Evolutionary conservation across 306 rosid genomes (phyloP), one percentile per base, ranked within the genome.

Genomic region (Acacia acuminata): DNA sequence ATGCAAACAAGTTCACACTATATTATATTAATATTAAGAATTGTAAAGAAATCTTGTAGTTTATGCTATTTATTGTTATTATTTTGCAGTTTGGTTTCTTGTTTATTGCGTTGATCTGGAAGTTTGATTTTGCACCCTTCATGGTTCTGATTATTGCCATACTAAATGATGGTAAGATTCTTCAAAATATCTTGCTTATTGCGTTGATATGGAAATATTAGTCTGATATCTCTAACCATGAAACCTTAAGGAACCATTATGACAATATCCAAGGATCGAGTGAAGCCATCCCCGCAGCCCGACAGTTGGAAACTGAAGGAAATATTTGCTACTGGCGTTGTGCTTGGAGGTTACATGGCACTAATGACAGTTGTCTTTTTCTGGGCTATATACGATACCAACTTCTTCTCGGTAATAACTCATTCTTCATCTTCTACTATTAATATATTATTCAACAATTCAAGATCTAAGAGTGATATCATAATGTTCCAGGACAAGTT

Each of bases 101-200:
- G 94, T 87, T 95, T 81, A 92, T 93, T 81, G 98, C 98, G 36
- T 76, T 95, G 90, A 95, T 95, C 81, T 95, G 98, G 98, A 89
- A 73, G 84, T 95, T 90, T 80, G 98, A 95, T 82, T 95, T 95
- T 79, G 93, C 98, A 53, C 98, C 98, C 11, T 95, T 95, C 92
- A 95, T 95, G 98, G 98, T 95, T 81, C 87, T 95, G 86, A 93
- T 95, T 45, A 95, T 95, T 11, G 98, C 98, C 76, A 87, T 95
- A 82, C 92, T 95, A 47, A 94, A 94, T 78, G 98, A 94, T 42
- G 97, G 97, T 95, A 79, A 85, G 90, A 58, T n/a, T 48, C 53
- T 48, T 14, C 17, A 12, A 14, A 48, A 48, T 14, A 48, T 10
- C 19, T 48, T 48, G 16, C 14, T 4, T 12, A 48, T 3, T 38